Evolutionary conservation across 2,329 filamentous ascomycete species (phyloP).

Genomic region (Zelopaecilomyces penicillatus): DNA sequence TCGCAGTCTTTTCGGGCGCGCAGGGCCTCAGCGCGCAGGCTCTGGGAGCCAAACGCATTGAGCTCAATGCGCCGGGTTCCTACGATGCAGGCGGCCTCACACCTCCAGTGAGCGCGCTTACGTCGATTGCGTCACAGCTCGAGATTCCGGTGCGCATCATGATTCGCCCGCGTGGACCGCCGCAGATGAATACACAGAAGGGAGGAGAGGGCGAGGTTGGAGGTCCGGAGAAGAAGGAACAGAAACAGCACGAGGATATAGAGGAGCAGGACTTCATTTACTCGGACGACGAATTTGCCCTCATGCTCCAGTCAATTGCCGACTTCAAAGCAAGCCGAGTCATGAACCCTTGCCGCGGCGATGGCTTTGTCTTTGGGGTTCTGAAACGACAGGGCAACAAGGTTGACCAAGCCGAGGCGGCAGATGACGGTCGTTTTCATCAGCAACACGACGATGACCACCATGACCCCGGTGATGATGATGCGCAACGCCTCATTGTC

Average conservation of each 20-base stretch:
- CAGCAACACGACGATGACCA: constrained; percentile 5
- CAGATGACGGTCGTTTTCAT: background rate
- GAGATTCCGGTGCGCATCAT: constrained; percentile 42
- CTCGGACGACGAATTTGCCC: constrained; percentile 30
- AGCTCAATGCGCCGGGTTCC: constrained; percentile 45
- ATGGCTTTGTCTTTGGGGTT: constrained; percentile 51
- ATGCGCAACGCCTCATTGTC: constrained; percentile 18
- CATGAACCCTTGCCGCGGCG: constrained; percentile 33
- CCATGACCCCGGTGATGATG: background rate
- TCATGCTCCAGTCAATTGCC: constrained; percentile 34
- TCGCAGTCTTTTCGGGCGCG: constrained; percentile 43
- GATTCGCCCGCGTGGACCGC: constrained; percentile 39
- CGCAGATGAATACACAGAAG: background rate
- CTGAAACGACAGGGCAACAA: constrained; percentile 17
- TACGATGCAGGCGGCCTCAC: constrained; percentile 45
- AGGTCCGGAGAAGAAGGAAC: background rate
- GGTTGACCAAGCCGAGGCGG: constrained; percentile 4
- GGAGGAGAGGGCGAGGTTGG: background rate
- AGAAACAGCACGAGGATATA: background rate
- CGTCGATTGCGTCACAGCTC: constrained; percentile 17
- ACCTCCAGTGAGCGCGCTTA: constrained; percentile 34
- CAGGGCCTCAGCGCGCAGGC: constrained; percentile 31
- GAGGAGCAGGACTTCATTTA: constrained; percentile 40
- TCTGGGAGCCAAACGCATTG: constrained; percentile 41
- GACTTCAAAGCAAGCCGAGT: constrained; percentile 28